phyloP scores from a whole-genome alignment of 768 basidiomycete species.

The Tricholoma hemisulphureum region DNA sequence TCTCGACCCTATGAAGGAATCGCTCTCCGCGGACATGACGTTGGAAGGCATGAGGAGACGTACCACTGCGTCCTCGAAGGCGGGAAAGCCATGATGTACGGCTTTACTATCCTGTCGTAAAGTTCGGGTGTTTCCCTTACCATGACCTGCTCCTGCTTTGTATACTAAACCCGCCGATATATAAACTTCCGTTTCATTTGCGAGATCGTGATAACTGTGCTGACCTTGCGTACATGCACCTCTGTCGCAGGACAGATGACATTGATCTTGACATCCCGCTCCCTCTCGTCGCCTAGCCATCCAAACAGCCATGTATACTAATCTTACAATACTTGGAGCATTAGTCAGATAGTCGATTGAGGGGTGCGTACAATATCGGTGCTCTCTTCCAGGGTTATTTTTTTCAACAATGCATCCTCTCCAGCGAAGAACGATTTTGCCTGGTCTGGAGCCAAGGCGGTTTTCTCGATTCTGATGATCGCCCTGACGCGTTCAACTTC shows the following conservation, averaged over 20 bases:
- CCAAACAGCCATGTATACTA: slow-evolving; percentile 84
- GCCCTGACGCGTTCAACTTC: slow-evolving; percentile 43
- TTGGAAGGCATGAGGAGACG: slow-evolving; percentile 7
- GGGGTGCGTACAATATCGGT: slow-evolving; percentile 63
- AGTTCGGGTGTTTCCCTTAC: slow-evolving; percentile 82
- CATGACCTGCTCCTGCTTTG: slow-evolving; percentile 66
- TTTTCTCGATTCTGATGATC: slow-evolving; percentile 78
- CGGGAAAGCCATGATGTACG: slow-evolving; percentile 78
- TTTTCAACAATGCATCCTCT: slow-evolving; percentile 36
- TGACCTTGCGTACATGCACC: slow-evolving; percentile 81
- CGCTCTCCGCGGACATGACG: background rate
- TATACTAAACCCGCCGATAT: slow-evolving; percentile 51
- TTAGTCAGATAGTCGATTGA: background rate
- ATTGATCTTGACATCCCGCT: slow-evolving; percentile 75
- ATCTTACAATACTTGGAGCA: background rate
- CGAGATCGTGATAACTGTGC: background rate
- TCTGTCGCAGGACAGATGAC: slow-evolving; percentile 89
- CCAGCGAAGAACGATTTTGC: slow-evolving; percentile 38
- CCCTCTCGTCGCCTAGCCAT: slow-evolving; percentile 51
- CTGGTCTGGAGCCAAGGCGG: slow-evolving; percentile 52
- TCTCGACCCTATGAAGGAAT: slow-evolving; percentile 65
- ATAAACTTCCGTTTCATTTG: background rate
- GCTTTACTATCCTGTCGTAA: slow-evolving; percentile 67
- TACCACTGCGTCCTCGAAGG: slow-evolving; percentile 81
- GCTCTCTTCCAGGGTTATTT: slow-evolving; percentile 48